Percentiles rank a stretch among this genome's conserved stretches.
These are phyloP conservation scores for Amanita rimosa DNA, from an alignment of 768 basidiomycete species.

Conservation along the genomic window DNA sequence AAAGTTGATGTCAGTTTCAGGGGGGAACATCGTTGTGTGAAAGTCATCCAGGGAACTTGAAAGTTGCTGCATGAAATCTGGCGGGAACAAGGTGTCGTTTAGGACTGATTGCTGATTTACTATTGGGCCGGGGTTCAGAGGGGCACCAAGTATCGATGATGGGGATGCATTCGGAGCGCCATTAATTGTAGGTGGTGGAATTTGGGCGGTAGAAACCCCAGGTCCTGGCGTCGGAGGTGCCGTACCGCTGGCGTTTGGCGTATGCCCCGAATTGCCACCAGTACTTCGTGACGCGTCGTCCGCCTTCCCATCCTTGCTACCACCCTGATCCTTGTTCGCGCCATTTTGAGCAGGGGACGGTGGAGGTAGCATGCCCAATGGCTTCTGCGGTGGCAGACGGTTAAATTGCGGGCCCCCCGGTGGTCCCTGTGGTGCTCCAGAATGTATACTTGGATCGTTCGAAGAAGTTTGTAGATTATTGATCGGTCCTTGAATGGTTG, in stretches of 20 bases:
- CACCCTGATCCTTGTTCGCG: constrained; percentile 5
- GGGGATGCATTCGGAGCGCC: constrained; percentile 4
- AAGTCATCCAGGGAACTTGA: constrained; percentile 30
- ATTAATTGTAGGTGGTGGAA: neutral
- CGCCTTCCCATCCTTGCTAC: neutral
- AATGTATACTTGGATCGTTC: neutral
- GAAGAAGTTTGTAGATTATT: neutral
- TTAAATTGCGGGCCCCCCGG: constrained; percentile 2
- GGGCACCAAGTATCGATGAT: constrained; percentile 4
- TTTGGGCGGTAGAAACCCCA: neutral
- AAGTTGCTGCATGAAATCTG: constrained; percentile 13
- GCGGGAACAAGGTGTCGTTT: constrained; percentile 4
- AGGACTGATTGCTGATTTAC: constrained; percentile 3
- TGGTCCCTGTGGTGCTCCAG: neutral
- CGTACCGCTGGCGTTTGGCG: constrained; percentile 5
- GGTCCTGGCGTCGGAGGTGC: constrained; percentile 4
- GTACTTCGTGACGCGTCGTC: neutral
- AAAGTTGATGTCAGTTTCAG: constrained; percentile 47
- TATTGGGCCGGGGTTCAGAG: constrained; percentile 2
- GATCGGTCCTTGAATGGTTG: constrained; percentile 1
- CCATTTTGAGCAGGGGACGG: constrained; percentile 4
- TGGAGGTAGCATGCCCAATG: constrained; percentile 5
- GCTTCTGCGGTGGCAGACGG: constrained; percentile 4
- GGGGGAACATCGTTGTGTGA: constrained; percentile 26
- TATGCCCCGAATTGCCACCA: constrained; percentile 4